Evolutionary conservation across 805 yeast genomes (phyloP).

Genomic region (Nakazawaea sp.): DNA sequence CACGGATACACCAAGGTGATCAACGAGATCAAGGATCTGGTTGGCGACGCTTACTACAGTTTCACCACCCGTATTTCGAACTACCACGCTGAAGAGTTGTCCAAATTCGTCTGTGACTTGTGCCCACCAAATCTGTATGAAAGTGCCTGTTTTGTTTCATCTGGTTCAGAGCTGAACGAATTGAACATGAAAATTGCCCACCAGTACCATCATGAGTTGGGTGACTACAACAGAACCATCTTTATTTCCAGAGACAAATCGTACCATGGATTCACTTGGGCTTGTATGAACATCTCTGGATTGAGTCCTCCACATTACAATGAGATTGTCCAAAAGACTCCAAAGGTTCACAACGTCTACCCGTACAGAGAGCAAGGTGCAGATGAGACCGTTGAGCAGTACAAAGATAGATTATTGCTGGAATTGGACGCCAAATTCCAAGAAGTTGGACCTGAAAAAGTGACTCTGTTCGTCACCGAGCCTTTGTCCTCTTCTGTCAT

Average conservation of each 20-base stretch:
- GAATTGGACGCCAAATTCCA: constrained; percentile 35
- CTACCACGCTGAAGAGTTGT: constrained; percentile 34
- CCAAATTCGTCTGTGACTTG: constrained; percentile 34
- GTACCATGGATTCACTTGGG: constrained; percentile 44
- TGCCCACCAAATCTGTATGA: constrained; percentile 31
- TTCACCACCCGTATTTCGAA: constrained; percentile 25
- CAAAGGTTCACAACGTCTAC: constrained; percentile 25
- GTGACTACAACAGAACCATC: constrained; percentile 32
- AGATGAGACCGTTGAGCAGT: constrained; percentile 33
- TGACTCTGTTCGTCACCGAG: constrained; percentile 37
- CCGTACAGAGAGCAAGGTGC: constrained; percentile 23
- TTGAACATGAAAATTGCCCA: constrained; percentile 68
- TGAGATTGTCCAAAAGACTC: constrained; percentile 20
- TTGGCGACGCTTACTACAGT: constrained; percentile 29
- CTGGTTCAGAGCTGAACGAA: constrained; percentile 79
- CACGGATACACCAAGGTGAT: constrained; percentile 34
- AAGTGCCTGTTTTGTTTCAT: constrained; percentile 46
- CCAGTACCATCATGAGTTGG: constrained; percentile 38
- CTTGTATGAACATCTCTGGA: constrained; percentile 34
- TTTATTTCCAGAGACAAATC: constrained; percentile 36
- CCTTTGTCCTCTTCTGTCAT: constrained; percentile 40
- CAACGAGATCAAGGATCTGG: constrained; percentile 31
- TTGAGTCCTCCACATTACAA: constrained; percentile 27
- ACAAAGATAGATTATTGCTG: constrained; percentile 28
- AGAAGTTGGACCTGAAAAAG: constrained; percentile 35